Base-by-base conservation (phyloP, 495 filamentous ascomycete genomes). In the Diplogelasinospora grovesii region DNA sequence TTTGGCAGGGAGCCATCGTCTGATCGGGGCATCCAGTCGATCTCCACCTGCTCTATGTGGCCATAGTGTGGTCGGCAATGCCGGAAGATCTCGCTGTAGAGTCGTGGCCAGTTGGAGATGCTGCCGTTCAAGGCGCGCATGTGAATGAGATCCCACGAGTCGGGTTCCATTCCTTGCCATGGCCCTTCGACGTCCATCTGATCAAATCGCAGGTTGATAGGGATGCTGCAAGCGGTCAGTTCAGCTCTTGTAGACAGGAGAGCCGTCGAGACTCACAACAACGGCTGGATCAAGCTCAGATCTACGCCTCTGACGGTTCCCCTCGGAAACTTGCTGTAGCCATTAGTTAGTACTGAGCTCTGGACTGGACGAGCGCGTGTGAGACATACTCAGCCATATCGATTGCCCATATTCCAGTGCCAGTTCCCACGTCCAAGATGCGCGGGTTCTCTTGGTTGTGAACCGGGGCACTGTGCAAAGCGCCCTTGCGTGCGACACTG, bases 321-420 rank as follows among this genome's bases (percentile, higher is more conserved):
- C 2, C 25, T 7, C 2, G 54, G 51, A 20, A 39, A 60, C 43
- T 45, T 41, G n/a, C 57, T 60, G 19, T 10, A 21, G 20, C 5
- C 16, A 18, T 5, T 11, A 75, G 31, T 24, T 33, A 18, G 29
- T n/a, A n/a, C n/a, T 31, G 22, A 45, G 40, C 33, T 27, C 5
- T 20, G 27, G 8, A 2, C 8, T 18, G 20, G 8, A 9, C 25
- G 26, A 14, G 31, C 19, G 10, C 20, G 26, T 7, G 9, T n/a
- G 9, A 41, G 21, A 72, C 81, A 64, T 65, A 83, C 79, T 83
- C 78, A 43, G 85, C 85, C 63, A 95, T 81, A 48, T 92, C 83
- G 52, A 93, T 89, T 15, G 79, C 74, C 89, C 89, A 95, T 33
- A 95, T 90, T 4, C 89, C 89, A 0, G 89, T 94, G 8, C 89